Base-by-base conservation (phyloP, 352 stramenopile species). In the Globisporangium okanoganense region DNA sequence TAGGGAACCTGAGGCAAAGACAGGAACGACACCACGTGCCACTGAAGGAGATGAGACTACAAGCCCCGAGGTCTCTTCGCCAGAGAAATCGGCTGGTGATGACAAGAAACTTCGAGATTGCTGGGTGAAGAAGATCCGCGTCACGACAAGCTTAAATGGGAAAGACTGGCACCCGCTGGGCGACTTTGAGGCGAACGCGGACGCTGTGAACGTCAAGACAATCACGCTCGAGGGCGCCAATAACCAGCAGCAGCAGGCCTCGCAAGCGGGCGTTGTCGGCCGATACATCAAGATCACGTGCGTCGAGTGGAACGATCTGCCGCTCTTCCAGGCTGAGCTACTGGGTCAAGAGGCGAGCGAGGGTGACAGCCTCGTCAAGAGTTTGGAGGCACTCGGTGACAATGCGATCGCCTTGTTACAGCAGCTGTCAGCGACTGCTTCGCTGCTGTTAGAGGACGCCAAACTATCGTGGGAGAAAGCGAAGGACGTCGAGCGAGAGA, bases 401-500 rank as follows among this genome's bases (percentile, higher is more conserved):
- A 77, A 73, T 25, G 79, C 78, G 27, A 73, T 64, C 8, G 58
- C 52, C 5, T 56, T 92, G 13, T 59, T 95, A 5, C 64, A 79
- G 18, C 72, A 90, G 20, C 58, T 95, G 24, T 75, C 77, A 2
- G 66, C 61, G n/a, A 78, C 80, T 2, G 73, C 73, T 0, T 62
- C 65, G 13, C 41, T 91, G n/a, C 70, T 93, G 0, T 49, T 88
- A 6, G 80, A 92, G 24, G 82, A 92, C 52, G 82, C 85, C 22
- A 78, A 79, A n/a, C 53, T 74, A 18, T 75, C 75, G n/a, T 92
- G 82, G 74, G 79, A 92, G 18, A 82, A 79, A 36, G 82, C 82
- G 0, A 95, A 92, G 56, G 72, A 82, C 48, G 78, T 69, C 3
- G 82, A 95, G 41, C 78, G 79, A 33, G 83, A 91, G 56, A 95